Conservation (phyloP, 2,329 filamentous ascomycete species). For the Fusarium redolens region DNA sequence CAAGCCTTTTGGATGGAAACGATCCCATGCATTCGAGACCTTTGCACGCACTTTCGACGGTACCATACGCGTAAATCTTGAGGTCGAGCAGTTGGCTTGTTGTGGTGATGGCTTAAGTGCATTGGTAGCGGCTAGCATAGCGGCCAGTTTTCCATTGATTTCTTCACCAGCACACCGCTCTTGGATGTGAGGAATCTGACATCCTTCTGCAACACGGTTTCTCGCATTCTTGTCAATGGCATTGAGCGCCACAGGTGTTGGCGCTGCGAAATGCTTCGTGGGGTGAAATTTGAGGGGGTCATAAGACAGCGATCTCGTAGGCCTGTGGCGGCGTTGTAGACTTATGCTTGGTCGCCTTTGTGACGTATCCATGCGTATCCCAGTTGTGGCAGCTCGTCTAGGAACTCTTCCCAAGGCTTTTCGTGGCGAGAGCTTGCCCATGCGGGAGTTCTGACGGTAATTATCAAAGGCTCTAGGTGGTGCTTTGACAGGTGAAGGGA, state of each 20-base stretch:
- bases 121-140: slow-evolving; percentile 53
- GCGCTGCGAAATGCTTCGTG: slow-evolving; percentile 4
- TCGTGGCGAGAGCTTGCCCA: slow-evolving; percentile 26
- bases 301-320: slow-evolving; percentile 20
- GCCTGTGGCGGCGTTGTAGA: slow-evolving; percentile 27
- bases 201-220: neutral
- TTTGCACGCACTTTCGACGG: slow-evolving; percentile 50
- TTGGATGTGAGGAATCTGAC: neutral
- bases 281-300: slow-evolving; percentile 40
- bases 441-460: slow-evolving; percentile 4
- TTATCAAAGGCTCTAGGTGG: neutral
- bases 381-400: slow-evolving; percentile 29
- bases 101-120: slow-evolving; percentile 48
- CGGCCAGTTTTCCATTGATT: slow-evolving; percentile 50
- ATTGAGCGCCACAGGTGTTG: slow-evolving; percentile 19
- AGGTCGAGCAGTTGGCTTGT: slow-evolving; percentile 12
- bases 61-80: slow-evolving; percentile 46
- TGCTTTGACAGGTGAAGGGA: slow-evolving; percentile 23
- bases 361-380: slow-evolving; percentile 12
- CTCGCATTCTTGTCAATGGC: slow-evolving; percentile 28
- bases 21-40: slow-evolving; percentile 50
- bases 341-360: slow-evolving; percentile 25
- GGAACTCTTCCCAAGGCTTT: neutral
- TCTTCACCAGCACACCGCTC: slow-evolving; percentile 31
- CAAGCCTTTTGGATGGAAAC: slow-evolving; percentile 45